A percentile compares a stretch with the other conserved stretches of the same genome.
phyloP scores from a whole-genome alignment of 257 asterid genomes.

The Scutellaria baicalensis region DNA sequence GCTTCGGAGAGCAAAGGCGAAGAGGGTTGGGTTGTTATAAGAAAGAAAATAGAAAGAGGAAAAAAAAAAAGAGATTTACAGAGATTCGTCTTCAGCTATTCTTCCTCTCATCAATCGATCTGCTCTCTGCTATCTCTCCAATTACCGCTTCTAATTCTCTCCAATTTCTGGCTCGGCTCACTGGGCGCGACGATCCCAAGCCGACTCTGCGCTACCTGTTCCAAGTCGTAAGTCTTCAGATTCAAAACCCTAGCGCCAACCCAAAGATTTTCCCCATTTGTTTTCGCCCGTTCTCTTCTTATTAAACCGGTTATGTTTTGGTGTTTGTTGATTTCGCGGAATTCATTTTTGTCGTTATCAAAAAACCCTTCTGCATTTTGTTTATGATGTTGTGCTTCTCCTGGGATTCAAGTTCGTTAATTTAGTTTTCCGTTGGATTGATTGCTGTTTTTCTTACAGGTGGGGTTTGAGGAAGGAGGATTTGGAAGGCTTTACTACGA shows the following conservation, averaged over 20 bases:
- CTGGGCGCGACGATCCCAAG: slow-evolving; percentile 31
- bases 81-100: slow-evolving; percentile 60
- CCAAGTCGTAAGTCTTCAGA: slow-evolving; percentile 43
- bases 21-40: no score
- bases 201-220: slow-evolving; percentile 31
- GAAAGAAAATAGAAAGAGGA: neutral
- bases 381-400: neutral
- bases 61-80: slow-evolving; percentile 15
- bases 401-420: slow-evolving; percentile 28
- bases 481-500: slow-evolving; percentile 16
- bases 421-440: slow-evolving; percentile 17
- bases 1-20: no score
- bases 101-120: slow-evolving; percentile 48
- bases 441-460: slow-evolving; percentile 17
- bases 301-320: neutral
- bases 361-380: slow-evolving; percentile 28
- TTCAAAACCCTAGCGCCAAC: slow-evolving; percentile 58
- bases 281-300: slow-evolving; percentile 3
- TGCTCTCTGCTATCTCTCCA: slow-evolving; percentile 11
- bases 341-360: neutral
- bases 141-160: slow-evolving; percentile 9
- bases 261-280: neutral
- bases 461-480: slow-evolving; percentile 19
- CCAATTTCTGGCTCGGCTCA: slow-evolving; percentile 21
- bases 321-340: neutral